A percentile compares a stretch with the other conserved stretches of the same genome.
These are phyloP conservation scores for Zalaria obscura DNA, from an alignment of 2,329 filamentous ascomycete species.

Conservation along the genomic window DNA sequence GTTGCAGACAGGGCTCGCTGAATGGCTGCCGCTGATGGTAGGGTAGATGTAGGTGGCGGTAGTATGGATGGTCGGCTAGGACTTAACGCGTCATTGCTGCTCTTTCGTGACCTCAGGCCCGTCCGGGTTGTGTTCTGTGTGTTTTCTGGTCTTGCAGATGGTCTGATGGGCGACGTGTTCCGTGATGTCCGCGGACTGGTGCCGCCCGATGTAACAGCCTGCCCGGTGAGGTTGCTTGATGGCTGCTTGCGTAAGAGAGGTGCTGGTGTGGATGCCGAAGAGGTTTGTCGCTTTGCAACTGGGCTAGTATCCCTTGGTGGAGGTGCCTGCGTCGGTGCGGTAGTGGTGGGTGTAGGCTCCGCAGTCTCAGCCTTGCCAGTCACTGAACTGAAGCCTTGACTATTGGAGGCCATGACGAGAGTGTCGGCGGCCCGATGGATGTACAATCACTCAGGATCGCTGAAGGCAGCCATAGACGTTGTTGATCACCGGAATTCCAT, in stretches of 20 bases:
- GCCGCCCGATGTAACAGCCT: conserved; percentile 19
- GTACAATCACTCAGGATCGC: too few relatives aligned
- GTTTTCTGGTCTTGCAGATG: conserved; percentile 11
- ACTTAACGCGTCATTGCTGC: conserved; percentile 26
- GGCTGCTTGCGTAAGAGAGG: conserved; percentile 11
- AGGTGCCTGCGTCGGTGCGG: conserved; percentile 4
- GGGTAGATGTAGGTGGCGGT: conserved; percentile 23
- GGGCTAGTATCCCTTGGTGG: conserved; percentile 8
- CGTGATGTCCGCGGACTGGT: conserved; percentile 32
- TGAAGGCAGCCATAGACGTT: too few relatives aligned
- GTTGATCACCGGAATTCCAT: too few relatives aligned
- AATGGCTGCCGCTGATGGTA: conserved; percentile 47
- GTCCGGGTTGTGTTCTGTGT: conserved; percentile 6
- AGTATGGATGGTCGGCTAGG: conserved; percentile 23
- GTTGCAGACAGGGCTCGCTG: conserved; percentile 55
- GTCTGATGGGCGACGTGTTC: conserved; percentile 30
- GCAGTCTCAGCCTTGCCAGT: conserved; percentile 21
- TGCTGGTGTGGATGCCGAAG: conserved; percentile 3
- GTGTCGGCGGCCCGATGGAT: background rate
- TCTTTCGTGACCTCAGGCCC: conserved; percentile 26
- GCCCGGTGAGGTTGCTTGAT: conserved; percentile 14
- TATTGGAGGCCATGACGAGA: conserved; percentile 17
- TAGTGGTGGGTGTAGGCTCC: conserved; percentile 17
- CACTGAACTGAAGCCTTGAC: conserved; percentile 20
- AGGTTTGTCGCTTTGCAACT: conserved; percentile 7